Conservation (phyloP, 2,329 filamentous ascomycete genomes). For the Rachicladosporium sp. region DNA sequence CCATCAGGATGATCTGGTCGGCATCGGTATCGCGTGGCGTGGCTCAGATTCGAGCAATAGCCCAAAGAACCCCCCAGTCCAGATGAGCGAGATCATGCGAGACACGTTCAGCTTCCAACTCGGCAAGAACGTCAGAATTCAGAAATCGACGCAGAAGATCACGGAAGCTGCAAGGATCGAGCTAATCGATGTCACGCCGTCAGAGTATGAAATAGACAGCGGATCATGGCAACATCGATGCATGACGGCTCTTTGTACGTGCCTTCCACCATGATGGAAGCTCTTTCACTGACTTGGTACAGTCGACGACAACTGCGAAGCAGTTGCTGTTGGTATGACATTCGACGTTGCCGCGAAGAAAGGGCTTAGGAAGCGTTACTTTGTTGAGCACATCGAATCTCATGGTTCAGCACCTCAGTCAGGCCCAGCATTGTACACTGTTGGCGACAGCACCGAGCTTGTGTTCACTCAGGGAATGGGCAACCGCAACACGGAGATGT, state of each 20-base stretch:
- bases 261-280: conserved; percentile 8
- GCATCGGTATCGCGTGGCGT: conserved; percentile 50
- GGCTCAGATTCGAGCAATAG: conserved; percentile 39
- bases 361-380: conserved; percentile 49
- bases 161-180: conserved; percentile 46
- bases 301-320: conserved; percentile 47
- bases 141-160: conserved; percentile 38
- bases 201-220: conserved; percentile 20
- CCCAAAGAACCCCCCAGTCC: conserved; percentile 56
- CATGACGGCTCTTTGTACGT: neutral
- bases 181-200: conserved; percentile 45
- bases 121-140: conserved; percentile 54
- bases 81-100: conserved; percentile 60
- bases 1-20: conserved; percentile 30
- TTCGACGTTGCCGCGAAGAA: conserved; percentile 52
- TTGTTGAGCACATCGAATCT: conserved; percentile 42
- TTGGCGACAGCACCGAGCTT: conserved; percentile 13
- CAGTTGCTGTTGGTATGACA: conserved; percentile 56
- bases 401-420: conserved; percentile 3
- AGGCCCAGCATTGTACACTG: conserved; percentile 9
- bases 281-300: neutral
- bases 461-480: conserved; percentile 1
- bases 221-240: conserved; percentile 22
- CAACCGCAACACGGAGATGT: too few relatives aligned
- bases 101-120: conserved; percentile 61